Evolutionary conservation across 371 early-diverging fungal genomes (phyloP).

Genomic region (Mucor indicus): DNA sequence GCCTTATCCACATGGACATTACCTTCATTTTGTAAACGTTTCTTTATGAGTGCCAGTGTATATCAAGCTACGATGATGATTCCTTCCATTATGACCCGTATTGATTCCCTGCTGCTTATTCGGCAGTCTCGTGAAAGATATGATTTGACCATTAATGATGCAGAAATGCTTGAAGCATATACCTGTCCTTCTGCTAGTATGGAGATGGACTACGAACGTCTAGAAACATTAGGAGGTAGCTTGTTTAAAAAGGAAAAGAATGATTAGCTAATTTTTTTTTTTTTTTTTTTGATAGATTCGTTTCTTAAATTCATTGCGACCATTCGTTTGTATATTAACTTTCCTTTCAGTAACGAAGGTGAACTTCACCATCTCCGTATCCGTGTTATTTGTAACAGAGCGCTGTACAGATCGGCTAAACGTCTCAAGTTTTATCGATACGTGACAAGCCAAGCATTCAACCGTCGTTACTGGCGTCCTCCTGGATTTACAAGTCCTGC

Average conservation of each 20-base stretch:
- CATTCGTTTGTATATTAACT: conserved; percentile 72
- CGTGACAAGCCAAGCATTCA: conserved; percentile 62
- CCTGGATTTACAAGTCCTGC: conserved; percentile 37
- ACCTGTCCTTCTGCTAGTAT: conserved; percentile 69
- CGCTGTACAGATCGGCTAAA: conserved; percentile 60
- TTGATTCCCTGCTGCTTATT: conserved; percentile 62
- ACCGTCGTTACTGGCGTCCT: conserved; percentile 65
- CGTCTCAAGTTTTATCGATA: conserved; percentile 56
- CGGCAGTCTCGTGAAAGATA: conserved; percentile 52
- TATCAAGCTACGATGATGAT: conserved; percentile 53
- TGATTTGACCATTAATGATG: conserved; percentile 35
- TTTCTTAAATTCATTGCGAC: conserved; percentile 87
- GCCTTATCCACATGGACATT: conserved; percentile 40
- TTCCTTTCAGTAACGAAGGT: conserved; percentile 81
- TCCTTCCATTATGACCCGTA: conserved; percentile 66
- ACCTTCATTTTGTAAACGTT: conserved; percentile 54
- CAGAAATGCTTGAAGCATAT: conserved; percentile 69
- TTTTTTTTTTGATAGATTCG: conserved; percentile 54
- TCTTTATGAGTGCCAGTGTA: conserved; percentile 54
- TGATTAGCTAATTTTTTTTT: not conserved
- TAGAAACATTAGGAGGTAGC: conserved; percentile 86
- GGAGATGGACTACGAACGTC: conserved; percentile 85
- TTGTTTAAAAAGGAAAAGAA: not conserved
- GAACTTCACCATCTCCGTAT: conserved; percentile 71
- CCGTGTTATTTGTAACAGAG: conserved; percentile 74